A percentile compares a stretch with the other conserved stretches of the same genome.
phyloP scores from a whole-genome alignment of 2,329 filamentous ascomycete genomes.

The Xylaria polymorpha region DNA sequence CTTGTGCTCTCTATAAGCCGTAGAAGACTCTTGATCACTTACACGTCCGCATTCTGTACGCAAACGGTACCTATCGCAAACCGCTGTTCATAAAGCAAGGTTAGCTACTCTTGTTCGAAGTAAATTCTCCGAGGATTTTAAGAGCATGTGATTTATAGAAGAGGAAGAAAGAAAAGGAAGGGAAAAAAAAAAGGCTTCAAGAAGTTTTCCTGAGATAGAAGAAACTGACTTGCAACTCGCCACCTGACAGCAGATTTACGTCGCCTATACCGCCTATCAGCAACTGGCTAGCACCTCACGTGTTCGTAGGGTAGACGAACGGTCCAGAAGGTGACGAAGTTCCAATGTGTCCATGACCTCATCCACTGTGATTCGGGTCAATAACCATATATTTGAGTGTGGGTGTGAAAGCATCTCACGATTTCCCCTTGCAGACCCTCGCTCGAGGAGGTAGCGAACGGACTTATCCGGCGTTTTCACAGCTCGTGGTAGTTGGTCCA shows the following conservation, averaged over 20 bases:
- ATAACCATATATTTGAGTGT: not conserved
- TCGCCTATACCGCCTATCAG: conserved; percentile 59
- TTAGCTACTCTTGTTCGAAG: conserved; percentile 2
- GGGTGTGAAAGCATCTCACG: conserved; percentile 22
- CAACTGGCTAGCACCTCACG: not conserved
- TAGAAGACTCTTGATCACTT: conserved; percentile 2
- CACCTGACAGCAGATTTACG: conserved; percentile 89
- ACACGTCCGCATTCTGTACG: conserved; percentile 91
- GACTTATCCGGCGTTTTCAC: conserved; percentile 84
- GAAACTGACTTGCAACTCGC: conserved; percentile 74
- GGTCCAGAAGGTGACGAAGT: conserved; percentile 87
- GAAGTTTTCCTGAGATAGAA: not conserved
- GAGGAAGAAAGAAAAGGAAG: not conserved
- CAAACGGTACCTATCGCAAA: conserved; percentile 97
- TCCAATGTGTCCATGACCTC: conserved; percentile 87
- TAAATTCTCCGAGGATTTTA: not conserved
- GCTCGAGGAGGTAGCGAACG: conserved; percentile 82
- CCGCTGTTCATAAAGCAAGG: conserved; percentile 64
- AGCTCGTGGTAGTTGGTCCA: conserved; percentile 96
- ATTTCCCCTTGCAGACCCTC: conserved; percentile 81
- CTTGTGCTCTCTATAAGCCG: not conserved
- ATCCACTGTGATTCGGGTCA: conserved; percentile 59
- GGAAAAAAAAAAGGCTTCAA: not conserved
- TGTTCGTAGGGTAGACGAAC: conserved; percentile 53
- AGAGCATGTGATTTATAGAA: not conserved